Base-by-base conservation (phyloP, 176 grass and related monocot species). In the Elymus sibiricus region DNA sequence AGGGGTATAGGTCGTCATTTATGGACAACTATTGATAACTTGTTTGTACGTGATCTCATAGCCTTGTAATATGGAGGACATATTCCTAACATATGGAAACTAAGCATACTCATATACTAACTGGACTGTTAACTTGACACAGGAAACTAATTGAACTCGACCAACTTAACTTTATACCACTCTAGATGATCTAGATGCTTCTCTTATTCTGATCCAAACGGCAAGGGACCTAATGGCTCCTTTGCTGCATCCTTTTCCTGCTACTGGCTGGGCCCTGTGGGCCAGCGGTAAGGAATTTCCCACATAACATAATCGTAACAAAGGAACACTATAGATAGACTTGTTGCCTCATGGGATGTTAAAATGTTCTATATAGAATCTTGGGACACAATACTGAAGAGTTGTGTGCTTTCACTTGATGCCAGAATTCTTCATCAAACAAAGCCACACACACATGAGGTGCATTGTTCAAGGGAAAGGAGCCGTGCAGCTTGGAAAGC, bases 381-480 rank as follows among this genome's bases (percentile, higher is more conserved):
- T 78, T 84, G 11, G 35, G 26, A 76, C 51, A 87, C 58, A 58
- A 39, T 64, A 46, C 39, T 80, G 9, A 80, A 80, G 35, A 80
- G 60, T 65, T 28, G 70, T 66, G 38, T 49, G 16, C 74, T 78
- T 68, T 47, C n/a, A 37, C 28, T 78, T 84, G 69, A 91, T 88
- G 85, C 53, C 82, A 98, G 96, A 86, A 82, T 66, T 84, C 84
- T 88, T 92, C 81, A 91, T 85, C 86, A 91, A 89, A 84, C 89
- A 86, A 87, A 89, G 88, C 43, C 61, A 29, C 63, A 98, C 14
- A 88, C 71, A 79, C 77, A 79, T 82, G 88, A 92, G 74, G 75
- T 98, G 29, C 96, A 95, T 89, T 98, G 96, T 81, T 98, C 96
- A 61, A 98, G 93, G 79, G 93, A 95, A 89, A 89, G 96, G 86